A percentile compares a stretch with the other conserved stretches of the same genome.
phyloP scores from a whole-genome alignment of 1,284 basidiomycete genomes.

The Porodaedalea pini region DNA sequence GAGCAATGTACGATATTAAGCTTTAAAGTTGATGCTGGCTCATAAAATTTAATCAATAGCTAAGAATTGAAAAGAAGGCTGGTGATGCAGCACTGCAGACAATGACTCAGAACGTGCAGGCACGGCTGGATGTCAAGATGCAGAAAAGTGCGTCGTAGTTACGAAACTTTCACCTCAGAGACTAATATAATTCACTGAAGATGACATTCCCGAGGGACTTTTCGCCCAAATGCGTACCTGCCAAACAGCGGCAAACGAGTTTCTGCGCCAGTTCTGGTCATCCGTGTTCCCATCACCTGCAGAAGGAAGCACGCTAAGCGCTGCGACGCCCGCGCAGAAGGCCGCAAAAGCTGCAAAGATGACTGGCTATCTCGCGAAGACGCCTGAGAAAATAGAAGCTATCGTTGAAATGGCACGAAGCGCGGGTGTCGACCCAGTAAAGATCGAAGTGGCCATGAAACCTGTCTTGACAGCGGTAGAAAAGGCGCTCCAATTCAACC shows the following conservation, averaged over 20 bases:
- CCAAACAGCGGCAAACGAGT: slow-evolving; percentile 92
- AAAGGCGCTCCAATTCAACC: slow-evolving; percentile 33
- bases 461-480: slow-evolving; percentile 49
- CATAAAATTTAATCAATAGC: slow-evolving; percentile 31
- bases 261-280: slow-evolving; percentile 94
- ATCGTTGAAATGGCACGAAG: slow-evolving; percentile 63
- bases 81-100: slow-evolving; percentile 63
- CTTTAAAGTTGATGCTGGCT: not conserved
- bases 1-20: slow-evolving; percentile 42
- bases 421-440: slow-evolving; percentile 58
- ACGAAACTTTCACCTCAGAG: slow-evolving; percentile 5
- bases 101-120: slow-evolving; percentile 75
- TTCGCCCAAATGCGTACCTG: slow-evolving; percentile 82
- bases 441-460: slow-evolving; percentile 73
- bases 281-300: slow-evolving; percentile 76
- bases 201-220: slow-evolving; percentile 75
- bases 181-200: slow-evolving; percentile 40
- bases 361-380: slow-evolving; percentile 75
- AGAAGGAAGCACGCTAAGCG: slow-evolving; percentile 47
- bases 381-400: slow-evolving; percentile 76
- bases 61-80: slow-evolving; percentile 62
- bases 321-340: slow-evolving; percentile 59
- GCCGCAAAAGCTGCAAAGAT: slow-evolving; percentile 79
- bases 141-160: slow-evolving; percentile 50
- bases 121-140: slow-evolving; percentile 60